Base-by-base conservation (phyloP, 805 yeast genomes). In the Wickerhamomyces kurtzmanii region DNA sequence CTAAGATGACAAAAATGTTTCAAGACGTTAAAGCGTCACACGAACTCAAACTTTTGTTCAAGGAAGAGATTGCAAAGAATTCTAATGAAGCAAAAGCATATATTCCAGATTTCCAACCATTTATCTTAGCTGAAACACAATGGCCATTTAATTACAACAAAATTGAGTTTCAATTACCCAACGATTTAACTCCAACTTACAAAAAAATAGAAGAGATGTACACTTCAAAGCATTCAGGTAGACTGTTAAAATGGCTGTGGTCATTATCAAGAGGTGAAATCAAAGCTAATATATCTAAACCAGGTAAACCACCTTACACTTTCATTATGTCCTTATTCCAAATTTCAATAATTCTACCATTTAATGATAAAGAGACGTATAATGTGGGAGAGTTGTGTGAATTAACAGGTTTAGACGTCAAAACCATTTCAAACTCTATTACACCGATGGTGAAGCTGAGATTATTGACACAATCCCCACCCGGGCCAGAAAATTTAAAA, bases 231-330 rank as follows among this genome's bases (percentile, higher is more conserved):
- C 96, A 89, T 53, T 71, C 64, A 36, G 96, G 96, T 9, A 71
- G 97, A 53, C 75, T 84, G 38, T 68, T 91, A 43, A 81, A 83
- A 47, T 91, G 99, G 99, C 68, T 89, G 34, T 91, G 96, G 96
- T 80, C 85, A 43, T 74, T 84, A 49, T 84, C 94, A 26, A 80
- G 89, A 52, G 91, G 93, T 34, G 99, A 91, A 51, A 57, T 91
- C 32, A 82, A 78, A 53, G 94, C 94, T 8, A 81, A 84, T 48
- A 67, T 86, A 37, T 71, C 89, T 5, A 77, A 78, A 40, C 76
- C 80, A 20, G 87, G 87, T 6, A 78, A 75, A 47, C 80, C 87
- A 5, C 86, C 94, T 26, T 83, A 79, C 46, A 61, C 67, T 14
- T 79, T 93, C 47, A 79, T 81, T 4, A 85, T 85, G 23, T 80